Base-by-base conservation (phyloP, 1,139 yeast genomes). In the Lodderomyces orthopsilosis region DNA sequence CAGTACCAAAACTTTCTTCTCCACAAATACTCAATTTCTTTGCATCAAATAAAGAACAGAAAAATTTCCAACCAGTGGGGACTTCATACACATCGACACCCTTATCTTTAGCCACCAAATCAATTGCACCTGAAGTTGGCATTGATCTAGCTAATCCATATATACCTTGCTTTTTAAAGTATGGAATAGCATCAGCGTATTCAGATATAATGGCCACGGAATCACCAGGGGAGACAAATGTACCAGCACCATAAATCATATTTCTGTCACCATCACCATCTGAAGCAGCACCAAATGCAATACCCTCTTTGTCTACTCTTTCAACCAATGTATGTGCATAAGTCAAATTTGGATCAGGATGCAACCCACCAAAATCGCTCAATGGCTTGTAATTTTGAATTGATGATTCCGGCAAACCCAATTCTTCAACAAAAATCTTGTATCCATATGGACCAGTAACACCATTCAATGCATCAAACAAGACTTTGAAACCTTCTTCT, bases 191-290 rank as follows among this genome's bases (percentile, higher is more conserved):
- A 46, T 77, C 77, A 9, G 96, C 93, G 60, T 93, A 87, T 68
- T 93, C 98, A 18, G 98, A 91, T 62, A 93, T 93, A 54, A 93
- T 91, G 37, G 98, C 98, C 27, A 93, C 98, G 6, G 96, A 87
- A 65, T 93, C 98, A 62, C 98, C 98, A 2, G 98, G 98, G 0
- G 97, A 90, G 8, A 93, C 98, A 66, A 93, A 94, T 1, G 98
- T 80, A 42, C 88, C 87, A 35, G 91, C 91, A 48, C 98, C 98
- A 65, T 93, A 93, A 58, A 93, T 94, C 98, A 93, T 93, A 66
- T 93, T 93, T 69, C 98, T 81, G 65, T 93, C 98, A 64, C 98
- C 98, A 61, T 93, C 98, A 65, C 98, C 98, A 62, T 93, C 98
- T 14, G 95, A 85, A 6, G 98, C 98, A 33, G 98, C 98, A 52